A percentile compares a stretch with the other conserved stretches of the same genome.
These are phyloP conservation scores for Lipomyces starkeyi DNA, from an alignment of 805 yeast species.

Conservation along the genomic window DNA sequence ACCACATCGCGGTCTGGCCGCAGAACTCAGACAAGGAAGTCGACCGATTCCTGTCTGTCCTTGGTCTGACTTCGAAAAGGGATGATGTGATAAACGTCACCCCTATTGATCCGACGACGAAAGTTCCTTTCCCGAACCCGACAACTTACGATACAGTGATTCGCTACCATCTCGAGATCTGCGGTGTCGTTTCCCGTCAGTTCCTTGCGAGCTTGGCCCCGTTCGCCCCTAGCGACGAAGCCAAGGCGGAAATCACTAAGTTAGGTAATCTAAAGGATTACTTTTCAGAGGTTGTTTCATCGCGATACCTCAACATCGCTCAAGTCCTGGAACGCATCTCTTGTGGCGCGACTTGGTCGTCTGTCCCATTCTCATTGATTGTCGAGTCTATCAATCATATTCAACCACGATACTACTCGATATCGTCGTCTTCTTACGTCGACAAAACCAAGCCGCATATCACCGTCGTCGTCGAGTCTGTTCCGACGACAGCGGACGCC, in stretches of 20 bases:
- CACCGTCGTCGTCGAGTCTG: constrained; percentile 87
- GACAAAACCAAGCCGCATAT: constrained; percentile 78
- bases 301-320: constrained; percentile 70
- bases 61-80: constrained; percentile 61
- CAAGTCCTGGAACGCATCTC: constrained; percentile 72
- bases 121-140: constrained; percentile 57
- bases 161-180: constrained; percentile 85
- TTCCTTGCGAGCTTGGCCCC: constrained; percentile 71
- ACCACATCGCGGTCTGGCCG: constrained; percentile 94
- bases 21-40: constrained; percentile 82
- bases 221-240: constrained; percentile 75
- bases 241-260: constrained; percentile 54
- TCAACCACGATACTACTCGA: constrained; percentile 95
- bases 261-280: constrained; percentile 71
- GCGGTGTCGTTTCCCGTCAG: constrained; percentile 94
- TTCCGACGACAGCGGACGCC: constrained; percentile 44
- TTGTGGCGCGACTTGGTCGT: constrained; percentile 67
- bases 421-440: constrained; percentile 82
- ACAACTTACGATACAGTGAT: constrained; percentile 87
- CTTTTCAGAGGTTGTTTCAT: constrained; percentile 70
- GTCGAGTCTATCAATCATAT: constrained; percentile 80
- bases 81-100: constrained; percentile 66
- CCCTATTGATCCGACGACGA: constrained; percentile 62
- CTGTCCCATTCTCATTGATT: constrained; percentile 82
- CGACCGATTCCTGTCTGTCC: constrained; percentile 64